Evolutionary conservation across 345 rosid genomes (phyloP).

Genomic region (Moricandia arvensis): DNA sequence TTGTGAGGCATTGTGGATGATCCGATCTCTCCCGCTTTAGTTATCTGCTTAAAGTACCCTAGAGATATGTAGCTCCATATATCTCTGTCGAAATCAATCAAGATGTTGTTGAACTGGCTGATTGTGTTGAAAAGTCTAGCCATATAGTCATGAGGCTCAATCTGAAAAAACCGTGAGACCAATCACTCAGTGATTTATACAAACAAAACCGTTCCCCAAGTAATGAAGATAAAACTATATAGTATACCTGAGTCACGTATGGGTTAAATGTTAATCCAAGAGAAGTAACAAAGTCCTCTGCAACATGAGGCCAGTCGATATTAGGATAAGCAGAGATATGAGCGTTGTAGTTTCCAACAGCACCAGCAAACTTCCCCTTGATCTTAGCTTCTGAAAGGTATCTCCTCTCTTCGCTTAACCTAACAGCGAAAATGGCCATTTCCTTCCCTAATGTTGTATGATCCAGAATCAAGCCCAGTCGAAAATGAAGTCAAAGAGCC

Average conservation of each 20-base stretch:
- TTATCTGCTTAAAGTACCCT: slow-evolving; percentile 87
- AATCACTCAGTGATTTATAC: no score
- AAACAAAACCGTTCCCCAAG: background rate
- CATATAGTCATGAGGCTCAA: slow-evolving; percentile 86
- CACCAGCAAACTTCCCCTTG: slow-evolving; percentile 95
- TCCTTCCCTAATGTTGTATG: slow-evolving; percentile 93
- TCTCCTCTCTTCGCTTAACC: slow-evolving; percentile 76
- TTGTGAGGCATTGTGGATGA: slow-evolving; percentile 98
- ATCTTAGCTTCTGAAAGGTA: slow-evolving; percentile 69
- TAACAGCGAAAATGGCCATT: slow-evolving; percentile 81
- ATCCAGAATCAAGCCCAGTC: no score
- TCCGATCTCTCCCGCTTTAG: slow-evolving; percentile 89
- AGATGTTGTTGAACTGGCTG: slow-evolving; percentile 58
- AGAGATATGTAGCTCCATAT: slow-evolving; percentile 88
- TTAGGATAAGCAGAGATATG: slow-evolving; percentile 80
- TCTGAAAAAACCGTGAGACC: slow-evolving; percentile 44
- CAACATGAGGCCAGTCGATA: slow-evolving; percentile 70
- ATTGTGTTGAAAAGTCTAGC: slow-evolving; percentile 65
- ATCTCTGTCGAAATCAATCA: slow-evolving; percentile 79
- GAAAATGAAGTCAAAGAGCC: no score
- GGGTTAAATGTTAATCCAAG: slow-evolving; percentile 85
- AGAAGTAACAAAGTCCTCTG: slow-evolving; percentile 78
- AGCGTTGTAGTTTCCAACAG: slow-evolving; percentile 96
- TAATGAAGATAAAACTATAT: slow-evolving; percentile 3
- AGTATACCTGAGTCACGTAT: slow-evolving; percentile 77